Base-by-base conservation (phyloP, 2,329 filamentous ascomycete genomes). In the Colletotrichum sublineola region DNA sequence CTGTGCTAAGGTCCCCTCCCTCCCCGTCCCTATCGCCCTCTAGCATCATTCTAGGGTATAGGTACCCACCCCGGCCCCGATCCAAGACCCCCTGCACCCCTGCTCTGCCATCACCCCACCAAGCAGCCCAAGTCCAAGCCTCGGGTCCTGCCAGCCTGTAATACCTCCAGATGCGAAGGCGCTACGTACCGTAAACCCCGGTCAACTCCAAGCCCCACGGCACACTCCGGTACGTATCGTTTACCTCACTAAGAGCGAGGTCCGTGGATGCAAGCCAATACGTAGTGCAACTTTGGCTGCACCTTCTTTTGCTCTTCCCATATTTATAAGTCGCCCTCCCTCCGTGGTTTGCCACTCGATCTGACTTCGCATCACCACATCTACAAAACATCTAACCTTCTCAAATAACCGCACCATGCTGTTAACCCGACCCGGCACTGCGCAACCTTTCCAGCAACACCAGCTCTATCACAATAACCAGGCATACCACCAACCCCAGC, bases 271-370 rank as follows among this genome's bases (percentile, higher is more conserved):
- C 68, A 71, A 71, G 68, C 63, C 55, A 53, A 55, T 71, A 71
- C 68, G 68, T 71, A 71, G 63, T 46, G 33, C 38, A 56, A 40
- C 46, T 31, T 58, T 42, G 38, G 50, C 52, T 36, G 38, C 50
- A 42, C 52, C 52, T 56, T 67, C 46, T 56, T 67, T 61, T 40
- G 55, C 56, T 67, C 67, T 66, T 66, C 48, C 68, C 55, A 55
- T 57, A 53, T 60, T 67, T 73, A 73, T 71, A 71, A 71, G 56
- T 61, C 52, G 50, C 46, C 63, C 33, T 52, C 71, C 71, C 63
- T 67, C 67, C 67, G 15, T 29, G 18, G 58, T 71, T 73, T 70
- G 71, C 71, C 71, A 73, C 71, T 56, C 24, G 18, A 11, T 40
- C 9, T 18, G 1, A 38, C 53, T 24, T 53, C 20, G 11, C 52